Evolutionary conservation across 306 rosid species (phyloP), one percentile per base, ranked within the genome.

Genomic region (Prunus fruticosa): DNA sequence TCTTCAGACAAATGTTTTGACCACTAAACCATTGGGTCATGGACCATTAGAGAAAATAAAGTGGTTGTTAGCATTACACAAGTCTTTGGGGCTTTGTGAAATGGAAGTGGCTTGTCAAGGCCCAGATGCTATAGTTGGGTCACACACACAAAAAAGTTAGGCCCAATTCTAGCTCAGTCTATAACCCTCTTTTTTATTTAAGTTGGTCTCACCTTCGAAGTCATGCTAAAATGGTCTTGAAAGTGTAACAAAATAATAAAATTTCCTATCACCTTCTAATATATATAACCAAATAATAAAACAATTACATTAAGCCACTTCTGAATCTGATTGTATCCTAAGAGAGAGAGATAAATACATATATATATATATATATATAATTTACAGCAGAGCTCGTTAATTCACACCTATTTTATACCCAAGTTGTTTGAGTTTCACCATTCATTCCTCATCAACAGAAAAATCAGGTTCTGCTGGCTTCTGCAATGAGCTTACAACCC

Each of bases 391-490:
- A 71, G 27, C 27, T 64, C 69, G 8, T 34, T 19, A 25, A 34
- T 64, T 19, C 50, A 64, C 49, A 64, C 9, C 43, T 34, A 34
- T 32, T 64, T 34, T 34, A 19, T 10, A 11, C 45, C 52, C 38
- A 16, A 38, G 20, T 45, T 66, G 49, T 14, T 27, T 77, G 43
- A 45, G 30, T 58, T 61, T 32, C 75, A 47, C 16, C 13, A 0
- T 50, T 67, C 72, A 71, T 61, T 58, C 72, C 69, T 89, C 88
- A 32, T 79, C 88, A 38, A 87, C 81, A 20, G 86, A 86, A 77
- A 94, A 94, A 60, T 90, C 91, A 0, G 97, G 97, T 68, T 94
- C 97, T 23, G 83, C 80, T 22, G 98, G 98, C 80, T 94, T 94
- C 77, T 75, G 91, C 85, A 90, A 82, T 46, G 90, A 83, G 72